Conservation (phyloP, 345 rosid species). For the Brassica cretica region DNA sequence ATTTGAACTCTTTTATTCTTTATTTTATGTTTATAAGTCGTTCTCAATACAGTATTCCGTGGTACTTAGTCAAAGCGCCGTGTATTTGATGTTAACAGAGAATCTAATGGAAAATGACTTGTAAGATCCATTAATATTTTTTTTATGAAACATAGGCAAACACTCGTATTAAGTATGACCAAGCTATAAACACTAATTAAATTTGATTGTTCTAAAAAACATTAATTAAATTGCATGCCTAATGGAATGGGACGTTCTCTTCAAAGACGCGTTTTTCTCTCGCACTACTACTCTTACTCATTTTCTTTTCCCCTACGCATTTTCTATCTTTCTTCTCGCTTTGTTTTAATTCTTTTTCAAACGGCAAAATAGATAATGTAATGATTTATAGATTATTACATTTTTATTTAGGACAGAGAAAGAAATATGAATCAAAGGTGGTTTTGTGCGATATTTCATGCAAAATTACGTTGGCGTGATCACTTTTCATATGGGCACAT, state of each 20-base stretch:
- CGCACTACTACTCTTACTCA: neutral
- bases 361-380: neutral
- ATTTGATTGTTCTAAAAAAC: neutral
- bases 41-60: constrained; percentile 11
- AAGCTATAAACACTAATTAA: neutral
- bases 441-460: constrained; percentile 39
- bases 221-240: constrained; percentile 31
- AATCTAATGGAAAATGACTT: constrained; percentile 37
- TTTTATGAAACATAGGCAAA: constrained; percentile 5
- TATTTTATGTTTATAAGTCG: neutral
- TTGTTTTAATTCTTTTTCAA: neutral
- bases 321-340: constrained; percentile 34
- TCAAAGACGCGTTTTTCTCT: constrained; percentile 37
- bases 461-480: constrained; percentile 45
- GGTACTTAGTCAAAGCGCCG: constrained; percentile 21
- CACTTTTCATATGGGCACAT: constrained; percentile 39
- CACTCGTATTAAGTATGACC: constrained; percentile 1
- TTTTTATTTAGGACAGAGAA: neutral
- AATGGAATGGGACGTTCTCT: constrained; percentile 42
- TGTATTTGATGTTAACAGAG: constrained; percentile 21
- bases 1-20: neutral
- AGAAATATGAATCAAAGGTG: constrained; percentile 9
- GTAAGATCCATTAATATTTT: constrained; percentile 17
- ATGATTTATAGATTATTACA: neutral
- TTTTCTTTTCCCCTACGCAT: constrained; percentile 24